A percentile compares a stretch with the other conserved stretches of the same genome.
phyloP scores from a whole-genome alignment of 129 eudicot species.

The Flaveria robusta region DNA sequence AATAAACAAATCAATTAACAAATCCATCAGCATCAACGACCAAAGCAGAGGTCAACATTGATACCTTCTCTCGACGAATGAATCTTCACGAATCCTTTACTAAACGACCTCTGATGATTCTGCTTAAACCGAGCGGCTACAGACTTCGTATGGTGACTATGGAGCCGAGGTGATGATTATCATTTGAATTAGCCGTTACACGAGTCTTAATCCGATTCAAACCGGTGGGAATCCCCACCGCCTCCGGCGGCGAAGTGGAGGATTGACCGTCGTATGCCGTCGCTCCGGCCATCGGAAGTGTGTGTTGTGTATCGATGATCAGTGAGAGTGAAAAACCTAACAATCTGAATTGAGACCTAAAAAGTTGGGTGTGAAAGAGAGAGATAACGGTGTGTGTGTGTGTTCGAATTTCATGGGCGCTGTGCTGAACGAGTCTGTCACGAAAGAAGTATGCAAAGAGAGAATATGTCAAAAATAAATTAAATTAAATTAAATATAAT shows the following conservation, averaged over 20 bases:
- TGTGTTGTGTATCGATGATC: no score
- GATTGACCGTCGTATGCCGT: slow-evolving; percentile 50
- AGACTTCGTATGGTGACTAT: slow-evolving; percentile 39
- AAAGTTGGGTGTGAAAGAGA: slow-evolving; percentile 12
- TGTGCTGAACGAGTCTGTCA: slow-evolving; percentile 39
- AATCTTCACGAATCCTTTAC: slow-evolving; percentile 44
- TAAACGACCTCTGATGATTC: slow-evolving; percentile 42
- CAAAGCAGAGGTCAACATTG: slow-evolving; percentile 1
- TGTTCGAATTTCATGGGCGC: slow-evolving; percentile 37
- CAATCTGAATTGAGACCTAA: slow-evolving; percentile 2
- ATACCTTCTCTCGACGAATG: slow-evolving; percentile 61
- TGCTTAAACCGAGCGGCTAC: slow-evolving; percentile 40
- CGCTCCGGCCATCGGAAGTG: slow-evolving; percentile 49
- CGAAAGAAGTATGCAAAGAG: slow-evolving; percentile 25
- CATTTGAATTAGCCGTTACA: slow-evolving; percentile 33
- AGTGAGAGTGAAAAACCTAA: slow-evolving; percentile 18
- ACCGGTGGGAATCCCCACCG: slow-evolving; percentile 73
- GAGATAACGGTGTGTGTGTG: slow-evolving; percentile 26
- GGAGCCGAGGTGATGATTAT: slow-evolving; percentile 30
- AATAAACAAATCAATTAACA: background rate
- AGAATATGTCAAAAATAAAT: slow-evolving; percentile 18
- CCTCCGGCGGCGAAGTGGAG: slow-evolving; percentile 43
- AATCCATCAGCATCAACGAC: background rate
- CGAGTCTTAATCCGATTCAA: slow-evolving; percentile 82
- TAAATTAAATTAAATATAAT: no score